phyloP scores from a whole-genome alignment of 2,329 filamentous ascomycete genomes.

The Aspergillus eucalypticola region DNA sequence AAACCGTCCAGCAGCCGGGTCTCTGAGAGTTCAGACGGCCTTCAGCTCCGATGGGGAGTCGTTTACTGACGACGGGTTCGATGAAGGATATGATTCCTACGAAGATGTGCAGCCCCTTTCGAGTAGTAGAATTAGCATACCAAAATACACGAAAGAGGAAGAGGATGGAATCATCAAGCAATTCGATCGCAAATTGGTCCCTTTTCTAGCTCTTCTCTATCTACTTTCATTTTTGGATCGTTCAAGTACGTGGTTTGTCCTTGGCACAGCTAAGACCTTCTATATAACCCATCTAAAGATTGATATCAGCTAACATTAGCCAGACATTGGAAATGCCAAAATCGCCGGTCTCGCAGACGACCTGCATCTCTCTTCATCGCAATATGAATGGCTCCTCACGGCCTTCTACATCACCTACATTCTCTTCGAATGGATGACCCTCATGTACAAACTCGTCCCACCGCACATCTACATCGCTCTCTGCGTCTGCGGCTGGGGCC shows the following conservation, averaged over 20 bases:
- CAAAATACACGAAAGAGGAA: conserved; percentile 61
- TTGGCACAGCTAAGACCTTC: background rate
- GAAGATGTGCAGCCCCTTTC: conserved; percentile 21
- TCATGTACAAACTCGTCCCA: conserved; percentile 61
- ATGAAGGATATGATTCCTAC: conserved; percentile 31
- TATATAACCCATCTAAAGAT: background rate
- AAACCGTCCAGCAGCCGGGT: conserved; percentile 20
- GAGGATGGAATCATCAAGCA: conserved; percentile 70
- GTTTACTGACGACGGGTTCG: conserved; percentile 27
- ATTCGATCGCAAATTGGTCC: conserved; percentile 74
- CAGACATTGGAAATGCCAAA: conserved; percentile 63
- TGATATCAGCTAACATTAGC: conserved; percentile 6
- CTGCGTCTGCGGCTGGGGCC: conserved; percentile 74
- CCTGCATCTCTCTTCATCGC: conserved; percentile 54
- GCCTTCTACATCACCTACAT: conserved; percentile 67
- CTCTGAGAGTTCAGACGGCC: conserved; percentile 38
- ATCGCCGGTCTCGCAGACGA: conserved; percentile 60
- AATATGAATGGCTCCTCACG: conserved; percentile 64
- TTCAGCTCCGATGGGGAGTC: conserved; percentile 25
- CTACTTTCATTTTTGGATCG: conserved; percentile 83
- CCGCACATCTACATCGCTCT: conserved; percentile 62
- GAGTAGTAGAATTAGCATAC: conserved; percentile 12
- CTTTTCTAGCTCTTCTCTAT: conserved; percentile 80
- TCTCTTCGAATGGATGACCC: conserved; percentile 66
- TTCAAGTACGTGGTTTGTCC: conserved; percentile 62